Percentiles rank a stretch among this genome's conserved stretches.
Evolutionary conservation across 176 grass and related monocot genomes (phyloP).

Genomic region (Puya raimondii): DNA sequence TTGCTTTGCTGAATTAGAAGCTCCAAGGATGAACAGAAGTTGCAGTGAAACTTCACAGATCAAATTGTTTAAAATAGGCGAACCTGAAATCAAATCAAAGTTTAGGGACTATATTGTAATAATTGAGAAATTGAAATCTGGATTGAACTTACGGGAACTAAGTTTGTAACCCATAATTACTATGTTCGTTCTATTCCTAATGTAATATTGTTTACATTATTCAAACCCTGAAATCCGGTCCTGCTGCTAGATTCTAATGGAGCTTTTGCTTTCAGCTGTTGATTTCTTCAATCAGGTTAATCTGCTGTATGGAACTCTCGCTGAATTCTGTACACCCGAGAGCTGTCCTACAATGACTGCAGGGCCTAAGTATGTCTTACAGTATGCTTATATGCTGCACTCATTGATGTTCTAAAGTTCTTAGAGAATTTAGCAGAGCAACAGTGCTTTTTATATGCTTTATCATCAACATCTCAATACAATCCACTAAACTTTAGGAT

Average conservation of each 20-base stretch:
- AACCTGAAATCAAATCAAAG: too few species aligned
- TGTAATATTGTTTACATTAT: background rate
- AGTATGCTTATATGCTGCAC: background rate
- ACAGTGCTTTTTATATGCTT: background rate
- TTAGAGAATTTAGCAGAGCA: background rate
- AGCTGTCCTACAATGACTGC: slow-evolving; percentile 97
- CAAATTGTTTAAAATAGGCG: too few species aligned
- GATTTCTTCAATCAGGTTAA: slow-evolving; percentile 99
- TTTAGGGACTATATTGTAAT: too few species aligned
- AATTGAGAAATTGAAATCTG: too few species aligned
- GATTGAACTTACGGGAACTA: too few species aligned
- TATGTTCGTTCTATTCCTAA: background rate
- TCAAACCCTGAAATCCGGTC: background rate
- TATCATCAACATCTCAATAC: background rate
- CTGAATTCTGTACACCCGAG: slow-evolving; percentile 93
- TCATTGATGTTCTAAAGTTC: background rate
- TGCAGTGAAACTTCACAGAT: too few species aligned
- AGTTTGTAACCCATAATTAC: too few species aligned
- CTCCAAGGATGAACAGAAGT: too few species aligned
- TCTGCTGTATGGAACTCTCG: slow-evolving; percentile 81
- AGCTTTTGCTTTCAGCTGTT: slow-evolving; percentile 60
- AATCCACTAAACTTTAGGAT: slow-evolving; percentile 1
- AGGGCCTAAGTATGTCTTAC: slow-evolving; percentile 63
- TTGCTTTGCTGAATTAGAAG: too few species aligned
- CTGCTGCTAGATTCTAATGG: slow-evolving; percentile 19